These are phyloP conservation scores for Populus euphratica DNA, from an alignment of 345 rosid species.

Conservation along the genomic window DNA sequence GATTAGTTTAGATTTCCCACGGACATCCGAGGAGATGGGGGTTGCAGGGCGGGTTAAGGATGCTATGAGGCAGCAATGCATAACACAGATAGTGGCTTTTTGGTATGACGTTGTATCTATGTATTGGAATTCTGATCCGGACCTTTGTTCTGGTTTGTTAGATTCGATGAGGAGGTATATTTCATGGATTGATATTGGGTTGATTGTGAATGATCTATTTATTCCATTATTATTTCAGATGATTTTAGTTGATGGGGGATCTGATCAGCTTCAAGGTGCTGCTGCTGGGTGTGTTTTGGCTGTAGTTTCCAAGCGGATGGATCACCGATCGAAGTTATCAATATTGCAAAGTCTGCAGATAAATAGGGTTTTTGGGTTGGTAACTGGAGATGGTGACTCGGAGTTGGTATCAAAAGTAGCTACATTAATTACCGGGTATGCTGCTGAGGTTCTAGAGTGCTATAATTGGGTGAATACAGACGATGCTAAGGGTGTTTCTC, in stretches of 20 bases:
- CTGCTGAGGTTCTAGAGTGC: conserved; percentile 81
- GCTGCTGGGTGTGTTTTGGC: conserved; percentile 84
- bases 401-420: conserved; percentile 62
- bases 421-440: conserved; percentile 74
- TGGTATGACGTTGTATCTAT: conserved; percentile 75
- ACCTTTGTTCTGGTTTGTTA: conserved; percentile 59
- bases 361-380: conserved; percentile 60
- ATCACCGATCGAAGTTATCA: conserved; percentile 59
- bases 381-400: conserved; percentile 53
- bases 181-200: conserved; percentile 88
- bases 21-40: conserved; percentile 54
- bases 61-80: conserved; percentile 92
- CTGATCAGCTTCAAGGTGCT: conserved; percentile 72
- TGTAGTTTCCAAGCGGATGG: conserved; percentile 88
- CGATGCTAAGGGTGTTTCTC: conserved; percentile 50
- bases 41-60: conserved; percentile 82
- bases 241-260: conserved; percentile 55
- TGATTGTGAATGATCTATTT: conserved; percentile 73
- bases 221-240: conserved; percentile 72
- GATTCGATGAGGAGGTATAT: conserved; percentile 80
- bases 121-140: conserved; percentile 67
- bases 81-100: conserved; percentile 76
- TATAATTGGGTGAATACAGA: conserved; percentile 59
- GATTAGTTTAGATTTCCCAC: conserved; percentile 84
- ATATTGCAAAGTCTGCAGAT: conserved; percentile 69